Percentiles rank a stretch among this genome's conserved stretches.
phyloP scores from a whole-genome alignment of 208 protist genomes.

The Leishmania braziliensis region DNA sequence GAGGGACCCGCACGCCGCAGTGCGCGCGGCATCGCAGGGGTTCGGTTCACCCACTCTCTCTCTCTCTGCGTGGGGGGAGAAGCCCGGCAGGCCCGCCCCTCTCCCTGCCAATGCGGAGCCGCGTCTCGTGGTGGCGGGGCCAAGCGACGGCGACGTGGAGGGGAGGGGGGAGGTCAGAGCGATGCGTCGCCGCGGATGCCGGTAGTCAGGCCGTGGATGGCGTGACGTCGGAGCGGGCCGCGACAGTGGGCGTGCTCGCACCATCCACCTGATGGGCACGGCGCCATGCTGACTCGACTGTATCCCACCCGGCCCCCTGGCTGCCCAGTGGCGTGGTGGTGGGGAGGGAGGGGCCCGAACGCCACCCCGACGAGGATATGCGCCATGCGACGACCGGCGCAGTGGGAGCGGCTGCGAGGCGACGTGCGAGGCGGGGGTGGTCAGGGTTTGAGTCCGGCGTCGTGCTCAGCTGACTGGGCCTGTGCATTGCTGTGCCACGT shows the following conservation, averaged over 20 bases:
- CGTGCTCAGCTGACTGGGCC: background rate
- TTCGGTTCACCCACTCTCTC: background rate
- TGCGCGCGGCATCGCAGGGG: background rate
- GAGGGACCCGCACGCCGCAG: background rate
- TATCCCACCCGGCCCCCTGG: background rate
- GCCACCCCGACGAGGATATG: background rate
- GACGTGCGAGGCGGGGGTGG: background rate
- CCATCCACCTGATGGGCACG: background rate
- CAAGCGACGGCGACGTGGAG: background rate
- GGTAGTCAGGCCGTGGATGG: background rate
- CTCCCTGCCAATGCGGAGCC: background rate
- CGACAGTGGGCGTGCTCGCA: background rate
- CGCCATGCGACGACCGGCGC: background rate
- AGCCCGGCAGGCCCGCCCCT: background rate
- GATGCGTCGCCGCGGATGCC: background rate
- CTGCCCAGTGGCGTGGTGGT: background rate
- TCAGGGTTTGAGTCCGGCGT: background rate
- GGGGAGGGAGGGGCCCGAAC: background rate
- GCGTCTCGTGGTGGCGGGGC: background rate
- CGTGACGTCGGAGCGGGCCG: background rate
- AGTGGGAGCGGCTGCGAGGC: background rate
- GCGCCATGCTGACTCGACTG: background rate
- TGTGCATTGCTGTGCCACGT: background rate
- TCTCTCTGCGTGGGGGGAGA: background rate
- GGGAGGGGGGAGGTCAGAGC: background rate